phyloP scores from a whole-genome alignment of 495 filamentous ascomycete genomes.

The Xanthoparmelia taractica region DNA sequence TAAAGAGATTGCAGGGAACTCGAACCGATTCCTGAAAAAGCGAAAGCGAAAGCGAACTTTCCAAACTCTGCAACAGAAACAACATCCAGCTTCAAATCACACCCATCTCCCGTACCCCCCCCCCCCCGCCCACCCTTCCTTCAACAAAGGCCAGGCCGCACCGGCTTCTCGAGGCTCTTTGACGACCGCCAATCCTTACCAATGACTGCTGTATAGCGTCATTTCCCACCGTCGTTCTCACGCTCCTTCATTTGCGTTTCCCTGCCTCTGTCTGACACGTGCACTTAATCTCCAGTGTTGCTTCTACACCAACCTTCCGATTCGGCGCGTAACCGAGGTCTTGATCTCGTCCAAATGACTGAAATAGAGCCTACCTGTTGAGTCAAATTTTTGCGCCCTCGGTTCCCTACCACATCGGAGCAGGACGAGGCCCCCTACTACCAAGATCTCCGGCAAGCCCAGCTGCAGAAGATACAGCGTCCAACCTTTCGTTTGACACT shows the following conservation, averaged over 20 bases:
- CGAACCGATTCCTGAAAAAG: conserved; percentile 3
- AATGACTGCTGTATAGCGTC: conserved; percentile 23
- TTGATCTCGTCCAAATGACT: not conserved
- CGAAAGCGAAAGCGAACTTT: conserved; percentile 1
- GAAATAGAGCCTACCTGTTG: not conserved
- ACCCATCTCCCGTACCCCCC: conserved; percentile 14
- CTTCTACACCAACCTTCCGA: not conserved
- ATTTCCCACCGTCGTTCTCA: conserved; percentile 21
- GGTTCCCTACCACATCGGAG: not conserved
- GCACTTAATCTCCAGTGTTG: conserved; percentile 1
- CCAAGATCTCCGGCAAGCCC: not conserved
- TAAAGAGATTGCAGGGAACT: conserved; percentile 17
- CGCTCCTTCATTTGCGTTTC: conserved; percentile 19
- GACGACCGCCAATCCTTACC: conserved; percentile 22
- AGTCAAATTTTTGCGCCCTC: not conserved
- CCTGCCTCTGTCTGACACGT: conserved; percentile 13
- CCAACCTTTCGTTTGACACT: not conserved
- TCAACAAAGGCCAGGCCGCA: conserved; percentile 20
- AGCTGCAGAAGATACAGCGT: not conserved
- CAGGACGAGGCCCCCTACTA: not conserved
- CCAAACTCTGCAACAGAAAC: conserved; percentile 13
- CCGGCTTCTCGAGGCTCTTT: conserved; percentile 24
- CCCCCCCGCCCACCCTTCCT: conserved; percentile 10
- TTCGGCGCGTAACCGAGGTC: conserved; percentile 1
- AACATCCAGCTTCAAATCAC: conserved; percentile 16